Base-by-base conservation (phyloP, 371 early-diverging fungal genomes). In the Mucor plumbeus region DNA sequence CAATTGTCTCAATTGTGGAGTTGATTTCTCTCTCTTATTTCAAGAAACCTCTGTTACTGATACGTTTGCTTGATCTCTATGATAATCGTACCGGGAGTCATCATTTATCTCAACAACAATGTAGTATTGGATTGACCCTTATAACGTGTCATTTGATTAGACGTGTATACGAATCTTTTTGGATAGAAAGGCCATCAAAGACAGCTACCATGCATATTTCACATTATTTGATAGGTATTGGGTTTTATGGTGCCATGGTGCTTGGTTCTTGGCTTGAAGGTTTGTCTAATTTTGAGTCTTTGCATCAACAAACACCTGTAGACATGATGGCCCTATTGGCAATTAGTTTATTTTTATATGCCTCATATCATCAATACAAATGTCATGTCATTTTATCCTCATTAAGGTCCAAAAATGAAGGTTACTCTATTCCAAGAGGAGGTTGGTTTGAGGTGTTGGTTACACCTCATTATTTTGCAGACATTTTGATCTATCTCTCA, bases 381-480 rank as follows among this genome's bases (percentile, higher is more conserved):
- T 89, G 90, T 67, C 92, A 92, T 71, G 69, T 63, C 34, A 90
- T 90, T 38, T 76, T 92, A 15, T 91, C 86, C 15, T 74, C 77
- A 13, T 80, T 92, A 5, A 85, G 91, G 13, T 53, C 53, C 10
- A 39, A 64, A 13, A 11, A 61, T 15, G 1, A 15, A 40, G 57
- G 26, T 3, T 90, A 91, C 67, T 62, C 59, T 19, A 83, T 93
- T 11, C 92, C 93, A 0, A 76, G 77, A 64, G 92, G 92, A 15
- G 90, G 89, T 63, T 86, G 91, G 90, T 93, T 92, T 70, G 76
- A 86, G 61, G 76, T 68, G 60, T 70, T 91, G 10, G 87, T 88
- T 7, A 76, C 84, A 5, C 92, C 93, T 21, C 93, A 93, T 72
- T 93, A 90, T 61, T 77, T 90, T 31, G 86, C 88, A 47, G 93